phyloP scores from a whole-genome alignment of 1,139 yeast genomes.

The Insectozyma bohioensis region DNA sequence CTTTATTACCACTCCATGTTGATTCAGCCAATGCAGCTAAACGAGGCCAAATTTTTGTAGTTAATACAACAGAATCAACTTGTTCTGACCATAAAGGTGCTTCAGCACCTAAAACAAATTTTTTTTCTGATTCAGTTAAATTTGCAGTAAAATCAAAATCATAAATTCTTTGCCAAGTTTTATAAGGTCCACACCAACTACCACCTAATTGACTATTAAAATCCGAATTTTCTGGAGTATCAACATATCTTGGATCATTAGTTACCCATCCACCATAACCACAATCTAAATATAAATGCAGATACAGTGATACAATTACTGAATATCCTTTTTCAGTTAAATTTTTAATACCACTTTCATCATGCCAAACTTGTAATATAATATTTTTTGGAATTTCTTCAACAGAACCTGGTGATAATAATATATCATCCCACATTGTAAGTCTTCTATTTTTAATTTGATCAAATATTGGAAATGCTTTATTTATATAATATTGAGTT shows the following conservation, averaged over 20 bases:
- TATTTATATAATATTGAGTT: constrained; percentile 40
- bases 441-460: constrained; percentile 24
- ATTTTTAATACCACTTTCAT: constrained; percentile 25
- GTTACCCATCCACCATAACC: constrained; percentile 46
- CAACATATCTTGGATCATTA: constrained; percentile 38
- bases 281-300: constrained; percentile 46
- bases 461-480: constrained; percentile 34
- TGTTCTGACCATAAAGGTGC: constrained; percentile 49
- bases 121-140: constrained; percentile 32
- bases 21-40: constrained; percentile 49
- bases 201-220: constrained; percentile 39
- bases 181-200: constrained; percentile 53
- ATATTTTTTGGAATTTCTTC: constrained; percentile 30
- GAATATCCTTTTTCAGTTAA: constrained; percentile 41
- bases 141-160: constrained; percentile 35
- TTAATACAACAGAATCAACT: constrained; percentile 37
- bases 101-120: constrained; percentile 45
- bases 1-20: constrained; percentile 47
- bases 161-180: constrained; percentile 50
- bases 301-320: constrained; percentile 40
- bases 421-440: constrained; percentile 52
- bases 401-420: constrained; percentile 24
- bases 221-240: constrained; percentile 21
- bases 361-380: constrained; percentile 44
- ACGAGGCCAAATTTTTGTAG: constrained; percentile 49